Base-by-base conservation (phyloP, 805 yeast genomes). In the Teunomyces barrocoloradensis region DNA sequence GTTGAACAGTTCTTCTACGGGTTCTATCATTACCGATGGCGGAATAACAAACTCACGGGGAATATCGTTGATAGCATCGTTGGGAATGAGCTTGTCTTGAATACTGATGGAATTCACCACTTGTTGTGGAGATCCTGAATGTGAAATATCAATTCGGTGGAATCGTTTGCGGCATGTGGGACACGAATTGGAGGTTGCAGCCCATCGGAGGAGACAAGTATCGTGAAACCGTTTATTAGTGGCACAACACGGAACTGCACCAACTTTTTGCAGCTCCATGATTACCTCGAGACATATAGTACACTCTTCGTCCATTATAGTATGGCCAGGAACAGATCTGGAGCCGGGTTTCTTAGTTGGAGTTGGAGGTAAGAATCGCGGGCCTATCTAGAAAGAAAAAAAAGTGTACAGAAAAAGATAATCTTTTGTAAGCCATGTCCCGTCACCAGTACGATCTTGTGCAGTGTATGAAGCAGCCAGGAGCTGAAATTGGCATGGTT, bases 401-500 rank as follows among this genome's bases (percentile, higher is more conserved):
- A 30, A 30, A 3, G 13, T 29, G n/a, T 9, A 28, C 12, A 28
- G n/a, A 11, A 28, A 34, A 18, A 18, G 20, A 7, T 12, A 34
- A 23, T 15, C 3, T 32, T 1, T 10, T 23, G 13, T n/a, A 7
- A 18, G 1, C 20, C 5, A 89, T 90, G 97, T 88, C 96, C 2
- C 83, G 94, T 46, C 96, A 90, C 65, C 96, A 90, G 65, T 81
- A 84, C 43, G 97, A 91, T 61, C 74, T 90, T 21, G 79, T 87
- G 2, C 82, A 85, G 71, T 91, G 98, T 61, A 71, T 87, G 77
- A 87, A 85, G 61, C 94, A 82, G 56, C 89, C 96, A 1, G 97
- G 97, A 0, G 77, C 82, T 0, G 66, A 71, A 13, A 63, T 79
- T 3, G 98, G 96, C 0, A 69, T 75, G 43, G 71, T 91, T 3